Percentiles rank a stretch among this genome's conserved stretches.
phyloP scores from a whole-genome alignment of 441 rosid species.

The Viola pubescens region DNA sequence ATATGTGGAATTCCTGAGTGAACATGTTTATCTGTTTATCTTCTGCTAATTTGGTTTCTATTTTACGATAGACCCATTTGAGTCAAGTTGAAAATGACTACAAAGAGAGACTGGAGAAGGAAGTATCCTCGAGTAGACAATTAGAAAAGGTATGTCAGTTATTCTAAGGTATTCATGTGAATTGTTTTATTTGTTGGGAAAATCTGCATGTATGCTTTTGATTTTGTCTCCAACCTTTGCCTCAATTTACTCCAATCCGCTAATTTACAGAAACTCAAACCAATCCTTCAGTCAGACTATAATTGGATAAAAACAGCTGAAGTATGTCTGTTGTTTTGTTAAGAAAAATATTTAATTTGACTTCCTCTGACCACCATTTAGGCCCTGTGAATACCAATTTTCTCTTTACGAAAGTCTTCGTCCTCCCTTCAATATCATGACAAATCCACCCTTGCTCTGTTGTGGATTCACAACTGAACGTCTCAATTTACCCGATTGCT shows the following conservation, averaged over 20 bases:
- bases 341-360: neutral
- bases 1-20: conserved; percentile 8
- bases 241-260: too few relatives aligned
- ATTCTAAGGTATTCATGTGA: conserved; percentile 4
- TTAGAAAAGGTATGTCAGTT: conserved; percentile 57
- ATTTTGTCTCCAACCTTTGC: neutral
- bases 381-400: too few relatives aligned
- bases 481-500: too few relatives aligned
- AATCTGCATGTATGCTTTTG: neutral
- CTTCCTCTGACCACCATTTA: neutral
- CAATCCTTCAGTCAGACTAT: too few relatives aligned
- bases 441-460: too few relatives aligned
- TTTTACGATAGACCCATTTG: conserved; percentile 48
- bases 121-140: conserved; percentile 47
- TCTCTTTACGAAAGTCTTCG: too few relatives aligned
- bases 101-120: conserved; percentile 72
- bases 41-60: conserved; percentile 22
- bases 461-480: too few relatives aligned
- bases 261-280: too few relatives aligned
- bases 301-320: too few relatives aligned
- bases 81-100: conserved; percentile 66
- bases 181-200: neutral
- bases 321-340: neutral
- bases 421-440: too few relatives aligned
- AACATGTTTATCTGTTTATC: conserved; percentile 1